These are phyloP conservation scores for Phytophthora cactorum DNA, from an alignment of 352 stramenopile genomes.

Conservation along the genomic window DNA sequence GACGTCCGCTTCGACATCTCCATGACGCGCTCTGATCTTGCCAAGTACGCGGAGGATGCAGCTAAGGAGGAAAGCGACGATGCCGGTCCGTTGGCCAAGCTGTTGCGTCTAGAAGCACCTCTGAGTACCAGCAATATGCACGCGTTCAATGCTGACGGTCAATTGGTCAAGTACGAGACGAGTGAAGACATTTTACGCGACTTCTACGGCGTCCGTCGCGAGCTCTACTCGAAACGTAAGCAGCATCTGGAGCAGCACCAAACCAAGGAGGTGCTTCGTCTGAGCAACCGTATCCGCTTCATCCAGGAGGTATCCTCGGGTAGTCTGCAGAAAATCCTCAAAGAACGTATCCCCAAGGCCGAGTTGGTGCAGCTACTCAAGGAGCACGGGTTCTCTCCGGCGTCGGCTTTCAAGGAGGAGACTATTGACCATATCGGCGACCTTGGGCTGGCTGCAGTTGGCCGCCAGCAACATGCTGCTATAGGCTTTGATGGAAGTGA, in stretches of 20 bases:
- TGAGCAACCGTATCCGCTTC: slow-evolving; percentile 98
- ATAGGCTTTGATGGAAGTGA: slow-evolving; percentile 42
- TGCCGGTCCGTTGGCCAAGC: slow-evolving; percentile 73
- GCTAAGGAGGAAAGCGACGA: slow-evolving; percentile 28
- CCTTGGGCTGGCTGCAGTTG: slow-evolving; percentile 31
- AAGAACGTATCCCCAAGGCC: slow-evolving; percentile 69
- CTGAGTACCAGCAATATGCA: slow-evolving; percentile 99
- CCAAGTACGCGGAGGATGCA: slow-evolving; percentile 67
- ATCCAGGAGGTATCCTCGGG: slow-evolving; percentile 96
- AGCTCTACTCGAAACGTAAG: slow-evolving; percentile 90
- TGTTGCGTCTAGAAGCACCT: slow-evolving; percentile 95
- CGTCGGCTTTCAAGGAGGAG: slow-evolving; percentile 56
- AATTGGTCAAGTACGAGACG: slow-evolving; percentile 93
- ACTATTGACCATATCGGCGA: slow-evolving; percentile 37
- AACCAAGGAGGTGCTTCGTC: slow-evolving; percentile 83
- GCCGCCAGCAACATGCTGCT: slow-evolving; percentile 16
- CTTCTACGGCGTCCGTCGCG: slow-evolving; percentile 95
- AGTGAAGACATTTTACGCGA: slow-evolving; percentile 92
- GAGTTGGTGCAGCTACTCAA: slow-evolving; percentile 62
- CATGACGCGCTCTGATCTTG: slow-evolving; percentile 79
- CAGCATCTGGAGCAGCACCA: slow-evolving; percentile 83
- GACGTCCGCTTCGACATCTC: slow-evolving; percentile 85
- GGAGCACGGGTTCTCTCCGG: slow-evolving; percentile 52
- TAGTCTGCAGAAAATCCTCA: slow-evolving; percentile 91
- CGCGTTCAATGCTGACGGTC: slow-evolving; percentile 93